These are phyloP conservation scores for Aspergillus ostianus DNA, from an alignment of 495 filamentous ascomycete species.

Conservation along the genomic window DNA sequence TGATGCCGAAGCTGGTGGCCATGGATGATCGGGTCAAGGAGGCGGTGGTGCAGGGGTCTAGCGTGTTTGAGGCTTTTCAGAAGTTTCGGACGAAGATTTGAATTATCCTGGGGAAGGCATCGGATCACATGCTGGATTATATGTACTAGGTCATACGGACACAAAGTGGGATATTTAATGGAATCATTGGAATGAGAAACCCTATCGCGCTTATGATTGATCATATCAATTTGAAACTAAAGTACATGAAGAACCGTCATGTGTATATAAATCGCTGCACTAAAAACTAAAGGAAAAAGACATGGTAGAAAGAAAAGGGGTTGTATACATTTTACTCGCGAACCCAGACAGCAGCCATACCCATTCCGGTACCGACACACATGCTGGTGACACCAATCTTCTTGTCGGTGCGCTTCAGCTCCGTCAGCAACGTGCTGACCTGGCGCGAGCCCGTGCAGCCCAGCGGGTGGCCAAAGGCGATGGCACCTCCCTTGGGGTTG, in stretches of 20 bases:
- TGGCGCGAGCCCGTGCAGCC: constrained; percentile 93
- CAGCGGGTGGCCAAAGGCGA: constrained; percentile 97
- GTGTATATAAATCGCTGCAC: constrained; percentile 33
- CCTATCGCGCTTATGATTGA: constrained; percentile 5
- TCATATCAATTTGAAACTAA: constrained; percentile 4
- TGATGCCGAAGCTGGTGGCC: constrained; percentile 53
- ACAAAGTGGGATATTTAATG: not conserved
- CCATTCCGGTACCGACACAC: constrained; percentile 97
- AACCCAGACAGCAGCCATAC: constrained; percentile 94
- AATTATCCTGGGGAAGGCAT: too few relatives aligned
- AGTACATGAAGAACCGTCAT: constrained; percentile 8
- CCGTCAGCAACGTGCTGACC: constrained; percentile 86
- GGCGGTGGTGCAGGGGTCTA: constrained; percentile 56
- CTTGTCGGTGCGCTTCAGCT: constrained; percentile 76
- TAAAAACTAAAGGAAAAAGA: constrained; percentile 24
- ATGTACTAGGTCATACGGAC: too few relatives aligned
- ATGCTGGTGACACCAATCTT: constrained; percentile 92
- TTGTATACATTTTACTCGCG: constrained; percentile 58
- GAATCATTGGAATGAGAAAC: not conserved
- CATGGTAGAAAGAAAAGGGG: constrained; percentile 1
- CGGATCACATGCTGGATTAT: too few relatives aligned
- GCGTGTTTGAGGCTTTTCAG: constrained; percentile 58
- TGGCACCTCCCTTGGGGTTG: constrained; percentile 97
- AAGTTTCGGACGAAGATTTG: constrained; percentile 31
- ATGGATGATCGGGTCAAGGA: constrained; percentile 61